A percentile compares a stretch with the other conserved stretches of the same genome.
phyloP scores from a whole-genome alignment of 768 basidiomycete genomes.

The Trametopsis cervina region DNA sequence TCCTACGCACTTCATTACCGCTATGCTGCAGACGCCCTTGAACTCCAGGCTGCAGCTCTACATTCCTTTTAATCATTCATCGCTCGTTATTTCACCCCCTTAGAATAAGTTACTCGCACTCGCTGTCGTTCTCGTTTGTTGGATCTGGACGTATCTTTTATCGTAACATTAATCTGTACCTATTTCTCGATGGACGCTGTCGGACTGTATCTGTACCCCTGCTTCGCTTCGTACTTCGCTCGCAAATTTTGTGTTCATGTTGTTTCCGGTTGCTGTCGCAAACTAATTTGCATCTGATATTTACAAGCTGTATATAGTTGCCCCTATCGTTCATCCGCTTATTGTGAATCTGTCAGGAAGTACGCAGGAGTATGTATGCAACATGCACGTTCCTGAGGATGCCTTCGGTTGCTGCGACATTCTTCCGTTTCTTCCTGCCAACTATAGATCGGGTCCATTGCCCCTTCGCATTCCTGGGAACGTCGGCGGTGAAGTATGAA shows the following conservation, averaged over 20 bases:
- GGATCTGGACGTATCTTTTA: neutral
- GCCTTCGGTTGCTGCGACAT: no score
- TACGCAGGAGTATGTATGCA: no score
- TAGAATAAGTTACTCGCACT: neutral
- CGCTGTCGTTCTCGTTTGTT: neutral
- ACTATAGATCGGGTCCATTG: no score
- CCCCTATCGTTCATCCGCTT: no score
- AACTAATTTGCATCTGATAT: neutral
- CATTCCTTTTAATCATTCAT: neutral
- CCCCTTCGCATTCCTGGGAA: no score
- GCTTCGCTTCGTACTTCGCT: neutral
- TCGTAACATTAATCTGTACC: neutral
- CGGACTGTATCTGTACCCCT: neutral
- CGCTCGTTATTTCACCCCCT: no score
- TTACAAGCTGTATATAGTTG: neutral
- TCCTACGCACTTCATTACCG: neutral
- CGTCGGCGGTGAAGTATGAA: no score
- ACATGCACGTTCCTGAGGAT: no score
- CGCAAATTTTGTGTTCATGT: neutral
- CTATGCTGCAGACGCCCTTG: neutral
- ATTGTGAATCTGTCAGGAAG: no score
- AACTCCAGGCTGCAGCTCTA: neutral
- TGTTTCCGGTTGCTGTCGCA: neutral
- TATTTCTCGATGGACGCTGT: neutral
- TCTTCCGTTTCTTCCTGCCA: no score